A percentile compares a stretch with the other conserved stretches of the same genome.
Conservation (phyloP, 768 basidiomycete species). For the Agaricus bisporus region DNA sequence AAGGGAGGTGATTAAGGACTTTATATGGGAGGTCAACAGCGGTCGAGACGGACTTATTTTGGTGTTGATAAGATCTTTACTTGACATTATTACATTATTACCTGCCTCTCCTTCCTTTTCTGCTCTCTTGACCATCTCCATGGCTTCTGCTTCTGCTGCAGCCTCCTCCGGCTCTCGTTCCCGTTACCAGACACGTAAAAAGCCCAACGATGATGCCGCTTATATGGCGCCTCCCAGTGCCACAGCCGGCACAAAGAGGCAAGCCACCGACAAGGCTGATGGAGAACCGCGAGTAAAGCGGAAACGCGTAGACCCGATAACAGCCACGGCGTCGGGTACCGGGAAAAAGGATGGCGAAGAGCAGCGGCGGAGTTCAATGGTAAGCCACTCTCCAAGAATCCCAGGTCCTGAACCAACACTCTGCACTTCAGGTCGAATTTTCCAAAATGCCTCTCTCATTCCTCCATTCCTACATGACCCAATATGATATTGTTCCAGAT, state of each 20-base stretch:
- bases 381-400: conserved; percentile 20
- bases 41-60: neutral
- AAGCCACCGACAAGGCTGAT: conserved; percentile 60
- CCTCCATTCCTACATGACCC: conserved; percentile 66
- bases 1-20: neutral
- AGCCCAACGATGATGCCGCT: conserved; percentile 61
- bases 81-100: neutral
- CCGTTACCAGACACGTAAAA: conserved; percentile 57
- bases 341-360: conserved; percentile 29
- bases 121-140: conserved; percentile 17
- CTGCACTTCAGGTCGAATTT: conserved; percentile 61
- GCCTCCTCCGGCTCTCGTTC: conserved; percentile 47
- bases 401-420: neutral
- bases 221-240: conserved; percentile 55
- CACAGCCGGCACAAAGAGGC: conserved; percentile 51
- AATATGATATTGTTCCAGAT: conserved; percentile 65
- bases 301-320: conserved; percentile 53
- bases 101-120: conserved; percentile 8
- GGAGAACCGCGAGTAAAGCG: conserved; percentile 73
- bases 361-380: conserved; percentile 37
- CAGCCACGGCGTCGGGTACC: conserved; percentile 18
- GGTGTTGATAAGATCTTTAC: neutral
- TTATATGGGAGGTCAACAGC: conserved; percentile 6
- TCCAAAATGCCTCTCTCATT: conserved; percentile 57
- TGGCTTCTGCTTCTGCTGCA: conserved; percentile 26